phyloP scores from a whole-genome alignment of 768 basidiomycete genomes.

The Lactarius trivialis region DNA sequence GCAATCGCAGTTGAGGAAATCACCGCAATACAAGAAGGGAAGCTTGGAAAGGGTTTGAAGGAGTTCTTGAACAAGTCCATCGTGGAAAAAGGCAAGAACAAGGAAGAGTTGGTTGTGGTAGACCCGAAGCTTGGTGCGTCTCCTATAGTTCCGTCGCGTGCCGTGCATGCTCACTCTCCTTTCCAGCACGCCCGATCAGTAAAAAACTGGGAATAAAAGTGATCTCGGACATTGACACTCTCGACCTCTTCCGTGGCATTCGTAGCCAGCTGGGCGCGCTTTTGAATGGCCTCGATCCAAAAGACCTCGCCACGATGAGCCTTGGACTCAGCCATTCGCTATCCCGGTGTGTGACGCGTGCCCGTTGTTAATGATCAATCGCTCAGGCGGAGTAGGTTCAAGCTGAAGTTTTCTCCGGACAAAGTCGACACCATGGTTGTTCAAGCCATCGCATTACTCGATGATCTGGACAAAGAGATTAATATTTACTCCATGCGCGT shows the following conservation, averaged over 20 bases:
- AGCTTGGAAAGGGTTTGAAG: conserved; percentile 87
- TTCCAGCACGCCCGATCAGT: conserved; percentile 51
- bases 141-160: neutral
- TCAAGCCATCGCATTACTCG: conserved; percentile 94
- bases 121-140: conserved; percentile 84
- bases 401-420: conserved; percentile 99
- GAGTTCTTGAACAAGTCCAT: conserved; percentile 87
- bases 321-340: conserved; percentile 95
- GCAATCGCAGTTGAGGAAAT: conserved; percentile 97
- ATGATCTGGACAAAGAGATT: conserved; percentile 99
- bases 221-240: conserved; percentile 46
- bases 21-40: conserved; percentile 85
- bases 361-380: neutral
- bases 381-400: conserved; percentile 55
- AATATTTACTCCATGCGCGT: conserved; percentile 99
- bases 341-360: conserved; percentile 56
- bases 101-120: conserved; percentile 77
- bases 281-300: conserved; percentile 85
- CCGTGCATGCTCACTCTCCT: neutral
- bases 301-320: conserved; percentile 95
- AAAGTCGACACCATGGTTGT: conserved; percentile 99
- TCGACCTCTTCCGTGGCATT: conserved; percentile 94
- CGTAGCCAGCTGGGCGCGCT: conserved; percentile 80
- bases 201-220: conserved; percentile 95
- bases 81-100: conserved; percentile 84